These are phyloP conservation scores for Silene uniflora DNA, from an alignment of 148 eudicot genomes.

Conservation along the genomic window DNA sequence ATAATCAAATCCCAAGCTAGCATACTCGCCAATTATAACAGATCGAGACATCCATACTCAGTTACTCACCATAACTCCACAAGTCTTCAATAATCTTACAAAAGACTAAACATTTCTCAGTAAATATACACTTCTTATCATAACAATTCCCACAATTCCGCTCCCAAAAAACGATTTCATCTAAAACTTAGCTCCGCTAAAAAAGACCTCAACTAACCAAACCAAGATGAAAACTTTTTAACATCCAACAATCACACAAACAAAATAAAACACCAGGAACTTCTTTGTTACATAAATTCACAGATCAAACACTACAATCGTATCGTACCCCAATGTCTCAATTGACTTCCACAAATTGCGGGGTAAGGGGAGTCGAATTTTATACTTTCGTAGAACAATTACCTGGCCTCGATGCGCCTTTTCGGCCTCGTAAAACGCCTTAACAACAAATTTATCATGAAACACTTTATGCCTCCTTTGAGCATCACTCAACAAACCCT, in stretches of 20 bases:
- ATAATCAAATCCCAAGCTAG: too few relatives aligned
- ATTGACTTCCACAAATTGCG: too few relatives aligned
- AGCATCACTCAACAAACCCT: conserved; percentile 58
- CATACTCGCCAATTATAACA: not conserved
- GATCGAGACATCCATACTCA: not conserved
- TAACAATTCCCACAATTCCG: not conserved
- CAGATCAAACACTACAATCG: not conserved
- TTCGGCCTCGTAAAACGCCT: conserved; percentile 90
- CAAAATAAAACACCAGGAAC: not conserved
- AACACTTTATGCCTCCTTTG: conserved; percentile 65
- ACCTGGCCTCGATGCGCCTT: conserved; percentile 98
- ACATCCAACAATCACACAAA: not conserved
- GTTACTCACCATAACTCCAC: too few relatives aligned
- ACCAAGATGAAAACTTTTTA: conserved; percentile 5
- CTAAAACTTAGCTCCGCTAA: not conserved
- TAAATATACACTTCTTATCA: not conserved
- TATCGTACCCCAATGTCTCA: too few relatives aligned
- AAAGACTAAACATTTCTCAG: not conserved
- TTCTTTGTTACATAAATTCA: not conserved
- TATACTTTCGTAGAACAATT: not conserved
- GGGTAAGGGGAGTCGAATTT: too few relatives aligned
- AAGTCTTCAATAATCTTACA: not conserved
- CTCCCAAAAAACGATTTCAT: not conserved
- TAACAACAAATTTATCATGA: conserved; percentile 60
- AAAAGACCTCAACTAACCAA: not conserved